These are phyloP conservation scores for Trichosanthes cucumerina DNA, from an alignment of 306 rosid genomes.

Conservation along the genomic window DNA sequence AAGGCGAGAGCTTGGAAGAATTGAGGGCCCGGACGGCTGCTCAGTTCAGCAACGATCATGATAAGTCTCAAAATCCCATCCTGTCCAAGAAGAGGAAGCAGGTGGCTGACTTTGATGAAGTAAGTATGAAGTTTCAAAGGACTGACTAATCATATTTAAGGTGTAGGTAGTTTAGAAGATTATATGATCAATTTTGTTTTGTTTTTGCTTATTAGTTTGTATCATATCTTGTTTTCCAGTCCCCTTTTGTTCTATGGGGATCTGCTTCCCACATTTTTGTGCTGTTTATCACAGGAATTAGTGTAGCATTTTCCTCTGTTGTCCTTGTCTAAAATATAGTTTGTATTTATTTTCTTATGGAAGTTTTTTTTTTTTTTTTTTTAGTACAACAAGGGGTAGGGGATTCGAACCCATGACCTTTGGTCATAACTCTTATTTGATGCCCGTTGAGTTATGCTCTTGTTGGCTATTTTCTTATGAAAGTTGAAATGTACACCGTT, in stretches of 20 bases:
- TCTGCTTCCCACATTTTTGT: not conserved
- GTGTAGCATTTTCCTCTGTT: not conserved
- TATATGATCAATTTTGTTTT: not conserved
- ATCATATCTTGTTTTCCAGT: not conserved
- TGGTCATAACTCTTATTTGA: too few relatives aligned
- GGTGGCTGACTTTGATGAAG: slow-evolving; percentile 38
- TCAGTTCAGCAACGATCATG: slow-evolving; percentile 45
- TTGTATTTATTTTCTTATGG: not conserved
- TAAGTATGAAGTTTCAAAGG: slow-evolving; percentile 40
- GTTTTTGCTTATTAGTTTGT: not conserved
- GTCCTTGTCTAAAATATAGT: not conserved
- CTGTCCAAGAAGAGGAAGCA: slow-evolving; percentile 69
- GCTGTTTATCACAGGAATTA: not conserved
- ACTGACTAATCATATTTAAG: slow-evolving; percentile 15
- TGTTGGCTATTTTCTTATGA: not conserved
- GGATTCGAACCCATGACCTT: too few relatives aligned
- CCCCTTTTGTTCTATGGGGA: slow-evolving; percentile 12
- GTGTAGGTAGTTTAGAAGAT: not conserved
- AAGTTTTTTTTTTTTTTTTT: too few relatives aligned
- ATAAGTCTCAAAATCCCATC: slow-evolving; percentile 32
- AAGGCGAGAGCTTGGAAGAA: slow-evolving; percentile 84
- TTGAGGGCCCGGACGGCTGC: slow-evolving; percentile 61
- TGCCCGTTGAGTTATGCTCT: too few relatives aligned
- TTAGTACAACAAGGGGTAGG: too few relatives aligned
- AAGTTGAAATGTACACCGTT: not conserved